Base-by-base conservation (phyloP, 805 yeast genomes). In the Cyberlindnera meyerae region DNA sequence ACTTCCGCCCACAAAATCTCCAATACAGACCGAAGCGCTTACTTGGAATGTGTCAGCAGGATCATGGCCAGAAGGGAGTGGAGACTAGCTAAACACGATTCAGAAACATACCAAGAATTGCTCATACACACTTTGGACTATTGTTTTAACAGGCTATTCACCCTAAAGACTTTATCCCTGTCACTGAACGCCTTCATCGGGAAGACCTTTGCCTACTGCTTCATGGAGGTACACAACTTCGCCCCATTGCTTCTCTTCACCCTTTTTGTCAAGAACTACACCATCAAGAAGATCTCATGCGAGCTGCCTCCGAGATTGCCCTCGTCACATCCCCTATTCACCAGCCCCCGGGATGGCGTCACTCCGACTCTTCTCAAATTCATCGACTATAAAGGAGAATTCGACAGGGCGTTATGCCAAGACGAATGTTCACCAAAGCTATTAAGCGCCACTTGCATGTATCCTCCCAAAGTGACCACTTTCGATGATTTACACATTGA, bases 171-270 rank as follows among this genome's bases (percentile, higher is more conserved):
- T 2, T 15, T 39, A 6, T 39, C 55, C 3, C 29, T 48, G 2
- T 33, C 46, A 5, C 18, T 50, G 9, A 49, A 41, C 31, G 53
- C 83, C 2, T 78, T 79, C 43, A 63, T 75, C 17, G 85, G 85
- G 1, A 79, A 79, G 54, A 65, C 75, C 3, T 77, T 78, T 58
- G 80, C 82, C 1, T 68, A 68, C 49, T 51, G 73, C 11, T 79
- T 69, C 42, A 67, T 72, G 47, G 54, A 66, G 36, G 48, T 79
- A 4, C 71, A 73, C 1, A 57, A 68, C 13, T 73, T 75, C 12
- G 66, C 75, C 14, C 62, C 62, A 31, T 77, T 81, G 2, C 54
- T 79, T 26, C 52, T 77, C 30, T 79, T 79, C 44, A 51, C 78
- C 15, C 57, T 79, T 28, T 76, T 74, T 48, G 72, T 77, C 30